A percentile compares a stretch with the other conserved stretches of the same genome.
Evolutionary conservation across 1,284 basidiomycete genomes (phyloP).

Genomic region (Stygiomarasmius scandens): DNA sequence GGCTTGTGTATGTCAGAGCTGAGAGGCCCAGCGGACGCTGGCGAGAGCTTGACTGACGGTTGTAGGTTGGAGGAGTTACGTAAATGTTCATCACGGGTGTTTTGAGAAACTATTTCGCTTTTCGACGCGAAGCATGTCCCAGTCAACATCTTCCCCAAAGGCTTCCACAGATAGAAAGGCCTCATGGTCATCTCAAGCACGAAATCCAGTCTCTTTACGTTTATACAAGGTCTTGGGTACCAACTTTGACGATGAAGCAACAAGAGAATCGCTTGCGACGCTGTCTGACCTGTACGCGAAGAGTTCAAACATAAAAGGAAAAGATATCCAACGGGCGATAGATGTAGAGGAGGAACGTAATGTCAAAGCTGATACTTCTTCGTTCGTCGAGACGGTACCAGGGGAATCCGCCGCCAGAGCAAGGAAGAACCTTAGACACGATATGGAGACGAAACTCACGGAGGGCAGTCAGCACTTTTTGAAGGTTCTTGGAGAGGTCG

Average conservation of each 20-base stretch:
- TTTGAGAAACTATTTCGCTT: no score
- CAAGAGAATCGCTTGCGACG: slow-evolving; percentile 80
- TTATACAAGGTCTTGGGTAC: slow-evolving; percentile 87
- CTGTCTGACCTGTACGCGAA: slow-evolving; percentile 75
- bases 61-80: no score
- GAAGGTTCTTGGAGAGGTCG: slow-evolving; percentile 82
- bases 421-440: slow-evolving; percentile 77
- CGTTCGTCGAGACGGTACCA: slow-evolving; percentile 29
- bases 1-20: no score
- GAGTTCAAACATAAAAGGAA: slow-evolving; percentile 31
- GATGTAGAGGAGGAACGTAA: slow-evolving; percentile 17
- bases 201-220: slow-evolving; percentile 79
- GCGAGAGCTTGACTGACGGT: no score
- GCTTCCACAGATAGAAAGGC: slow-evolving; percentile 8
- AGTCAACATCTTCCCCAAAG: background rate
- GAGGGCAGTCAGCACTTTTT: slow-evolving; percentile 83
- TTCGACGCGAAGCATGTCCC: background rate
- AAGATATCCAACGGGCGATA: slow-evolving; percentile 34
- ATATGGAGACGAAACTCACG: slow-evolving; percentile 82
- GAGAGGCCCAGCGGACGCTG: no score
- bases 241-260: slow-evolving; percentile 81
- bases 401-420: slow-evolving; percentile 68
- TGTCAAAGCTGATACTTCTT: slow-evolving; percentile 10
- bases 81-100: no score
- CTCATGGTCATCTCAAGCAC: slow-evolving; percentile 32